These are phyloP conservation scores for Diaporthe sp. DNA, from an alignment of 2,329 filamentous ascomycete species.

Conservation along the genomic window DNA sequence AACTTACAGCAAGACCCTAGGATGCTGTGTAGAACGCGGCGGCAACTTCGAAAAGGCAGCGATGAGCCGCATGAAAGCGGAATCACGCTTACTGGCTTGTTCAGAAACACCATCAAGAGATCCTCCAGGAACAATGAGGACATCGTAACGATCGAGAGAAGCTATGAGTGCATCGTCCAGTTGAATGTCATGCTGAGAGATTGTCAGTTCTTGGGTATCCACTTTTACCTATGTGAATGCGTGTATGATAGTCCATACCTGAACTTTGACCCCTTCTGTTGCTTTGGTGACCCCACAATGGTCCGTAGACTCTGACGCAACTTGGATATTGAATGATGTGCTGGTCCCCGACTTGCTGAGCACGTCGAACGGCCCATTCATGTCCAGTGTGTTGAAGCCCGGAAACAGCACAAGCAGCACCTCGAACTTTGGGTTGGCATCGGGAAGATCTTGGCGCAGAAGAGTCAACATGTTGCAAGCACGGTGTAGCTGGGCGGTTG, in stretches of 20 bases:
- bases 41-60: not conserved
- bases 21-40: not conserved
- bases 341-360: slow-evolving; percentile 24
- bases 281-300: not conserved
- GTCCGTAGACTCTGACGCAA: slow-evolving; percentile 26
- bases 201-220: not conserved
- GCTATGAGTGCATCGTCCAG: not conserved
- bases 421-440: not conserved
- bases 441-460: not conserved
- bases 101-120: not conserved
- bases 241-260: too few relatives aligned
- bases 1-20: slow-evolving; percentile 2
- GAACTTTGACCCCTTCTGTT: slow-evolving; percentile 2
- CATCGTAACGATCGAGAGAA: not conserved
- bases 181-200: not conserved
- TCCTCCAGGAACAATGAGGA: not conserved
- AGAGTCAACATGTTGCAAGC: slow-evolving; percentile 8
- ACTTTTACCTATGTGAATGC: too few relatives aligned
- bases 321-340: slow-evolving; percentile 12
- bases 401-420: slow-evolving; percentile 19
- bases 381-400: slow-evolving; percentile 36
- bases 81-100: not conserved
- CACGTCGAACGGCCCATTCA: slow-evolving; percentile 37
- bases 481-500: not conserved
- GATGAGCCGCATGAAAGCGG: slow-evolving; percentile 9